phyloP scores from a whole-genome alignment of 768 basidiomycete species.

The Cystofilobasidium capitatum region DNA sequence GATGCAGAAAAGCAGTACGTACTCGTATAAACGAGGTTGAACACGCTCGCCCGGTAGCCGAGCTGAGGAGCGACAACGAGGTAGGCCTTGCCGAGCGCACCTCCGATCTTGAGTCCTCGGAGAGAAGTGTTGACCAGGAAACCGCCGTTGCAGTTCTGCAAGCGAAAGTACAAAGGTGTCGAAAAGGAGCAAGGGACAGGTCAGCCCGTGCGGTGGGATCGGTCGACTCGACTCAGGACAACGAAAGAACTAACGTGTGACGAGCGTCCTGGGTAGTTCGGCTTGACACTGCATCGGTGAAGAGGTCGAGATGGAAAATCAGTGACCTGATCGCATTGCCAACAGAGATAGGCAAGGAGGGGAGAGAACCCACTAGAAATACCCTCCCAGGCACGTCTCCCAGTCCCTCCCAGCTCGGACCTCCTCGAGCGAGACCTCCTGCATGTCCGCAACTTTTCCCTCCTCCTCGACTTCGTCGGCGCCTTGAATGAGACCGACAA shows the following conservation, averaged over 20 bases:
- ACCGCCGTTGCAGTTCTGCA: constrained; percentile 76
- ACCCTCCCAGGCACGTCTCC: constrained; percentile 64
- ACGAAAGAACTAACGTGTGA: constrained; percentile 59
- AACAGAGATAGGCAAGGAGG: constrained; percentile 14
- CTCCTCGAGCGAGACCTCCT: constrained; percentile 40
- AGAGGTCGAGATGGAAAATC: neutral
- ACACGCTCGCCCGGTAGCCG: constrained; percentile 46
- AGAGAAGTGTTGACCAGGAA: constrained; percentile 64
- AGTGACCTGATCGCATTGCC: neutral
- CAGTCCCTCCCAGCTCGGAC: constrained; percentile 51
- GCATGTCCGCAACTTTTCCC: constrained; percentile 31
- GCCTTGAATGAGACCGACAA: constrained; percentile 51
- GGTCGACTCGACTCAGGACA: constrained; percentile 5
- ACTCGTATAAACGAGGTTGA: constrained; percentile 81
- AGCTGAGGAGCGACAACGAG: constrained; percentile 68
- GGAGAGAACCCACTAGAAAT: constrained; percentile 56
- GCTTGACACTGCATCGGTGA: constrained; percentile 64
- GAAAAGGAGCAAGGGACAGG: neutral
- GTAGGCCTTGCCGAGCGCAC: constrained; percentile 63
- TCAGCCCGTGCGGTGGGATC: neutral
- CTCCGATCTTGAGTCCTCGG: constrained; percentile 59
- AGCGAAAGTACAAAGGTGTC: neutral
- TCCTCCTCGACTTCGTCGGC: constrained; percentile 30
- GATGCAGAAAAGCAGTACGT: constrained; percentile 14
- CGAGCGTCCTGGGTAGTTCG: constrained; percentile 81